Evolutionary conservation across 2,329 filamentous ascomycete species (phyloP).

Genomic region (Lecanosticta acicola): DNA sequence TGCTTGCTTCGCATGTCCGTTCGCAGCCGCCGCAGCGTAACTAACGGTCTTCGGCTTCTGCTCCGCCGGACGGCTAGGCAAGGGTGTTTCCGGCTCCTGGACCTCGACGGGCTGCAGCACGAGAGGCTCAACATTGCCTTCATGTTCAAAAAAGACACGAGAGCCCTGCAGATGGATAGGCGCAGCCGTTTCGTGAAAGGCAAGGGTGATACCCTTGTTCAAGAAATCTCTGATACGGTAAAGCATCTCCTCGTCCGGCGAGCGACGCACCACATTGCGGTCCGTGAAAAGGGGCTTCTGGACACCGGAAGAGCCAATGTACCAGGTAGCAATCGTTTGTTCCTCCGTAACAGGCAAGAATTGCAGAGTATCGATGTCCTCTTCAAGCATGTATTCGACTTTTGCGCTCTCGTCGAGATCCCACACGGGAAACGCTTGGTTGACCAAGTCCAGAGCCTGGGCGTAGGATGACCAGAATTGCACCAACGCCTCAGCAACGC

Average conservation of each 20-base stretch:
- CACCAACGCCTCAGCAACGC: slow-evolving; percentile 40
- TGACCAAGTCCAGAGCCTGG: slow-evolving; percentile 55
- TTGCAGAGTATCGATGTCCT: slow-evolving; percentile 61
- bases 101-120: slow-evolving; percentile 35
- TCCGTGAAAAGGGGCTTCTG: slow-evolving; percentile 52
- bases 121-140: slow-evolving; percentile 22
- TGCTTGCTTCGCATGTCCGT: slow-evolving; percentile 16
- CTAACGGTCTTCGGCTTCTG: slow-evolving; percentile 25
- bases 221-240: slow-evolving; percentile 59
- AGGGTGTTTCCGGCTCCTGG: too few relatives aligned
- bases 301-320: slow-evolving; percentile 37
- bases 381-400: slow-evolving; percentile 59
- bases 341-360: slow-evolving; percentile 54
- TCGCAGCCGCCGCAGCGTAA: slow-evolving; percentile 28
- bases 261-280: slow-evolving; percentile 45
- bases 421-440: slow-evolving; percentile 52
- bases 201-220: slow-evolving; percentile 55
- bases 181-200: slow-evolving; percentile 42
- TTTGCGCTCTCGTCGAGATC: slow-evolving; percentile 44
- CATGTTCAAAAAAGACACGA: slow-evolving; percentile 24
- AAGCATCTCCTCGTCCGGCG: slow-evolving; percentile 61
- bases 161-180: slow-evolving; percentile 20
- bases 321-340: slow-evolving; percentile 36
- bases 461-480: slow-evolving; percentile 63
- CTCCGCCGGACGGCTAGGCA: slow-evolving; percentile 41